Evolutionary conservation across 495 filamentous ascomycete genomes (phyloP), one percentile per base, ranked within the genome.

Genomic region (Aspergillus sparsus): DNA sequence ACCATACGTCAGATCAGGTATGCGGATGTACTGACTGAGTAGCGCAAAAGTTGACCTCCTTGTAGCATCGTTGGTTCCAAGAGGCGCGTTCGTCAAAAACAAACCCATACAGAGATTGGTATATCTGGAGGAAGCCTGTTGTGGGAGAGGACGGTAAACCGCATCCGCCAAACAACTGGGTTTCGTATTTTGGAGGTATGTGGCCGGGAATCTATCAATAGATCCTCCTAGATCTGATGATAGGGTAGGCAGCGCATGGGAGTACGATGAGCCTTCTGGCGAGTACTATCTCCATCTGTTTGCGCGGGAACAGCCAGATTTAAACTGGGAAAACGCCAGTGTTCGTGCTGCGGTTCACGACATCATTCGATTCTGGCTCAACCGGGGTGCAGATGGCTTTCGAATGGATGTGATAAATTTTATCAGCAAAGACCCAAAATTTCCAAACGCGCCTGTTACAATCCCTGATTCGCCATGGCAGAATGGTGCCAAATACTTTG

Each of bases 371-470:
- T 85, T 83, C 70, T 85, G 82, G 82, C 69, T 84, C 0, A 74
- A 85, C 34, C 81, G 76, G 21, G 83, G 83, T 1, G 79, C 83
- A 4, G 82, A 84, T 62, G 87, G 87, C 2, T 89, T 89, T 64
- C 74, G 87, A 0, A 62, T 72, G 57, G 85, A 89, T 62, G 76
- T 76, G 2, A 83, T 88, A 45, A 88, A 88, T 59, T 67, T 85
- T 7, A 82, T 85, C 50, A 83, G 79, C 62, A 90, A 90, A 62
- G 77, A 74, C 3, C 76, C 71, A 21, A 73, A 68, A 0, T 82
- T 85, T 12, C 77, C 79, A 5, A 84, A 89, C 65, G 86, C 83
- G 2, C 77, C 81, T 2, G 67, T 87, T 52, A 74, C 69, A 7
- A 69, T 79, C 47, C 73, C 71, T 0, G 66, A 65, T 6, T 66